A percentile compares a stretch with the other conserved stretches of the same genome.
phyloP scores from a whole-genome alignment of 768 basidiomycete genomes.

The Naganishia antarctica region DNA sequence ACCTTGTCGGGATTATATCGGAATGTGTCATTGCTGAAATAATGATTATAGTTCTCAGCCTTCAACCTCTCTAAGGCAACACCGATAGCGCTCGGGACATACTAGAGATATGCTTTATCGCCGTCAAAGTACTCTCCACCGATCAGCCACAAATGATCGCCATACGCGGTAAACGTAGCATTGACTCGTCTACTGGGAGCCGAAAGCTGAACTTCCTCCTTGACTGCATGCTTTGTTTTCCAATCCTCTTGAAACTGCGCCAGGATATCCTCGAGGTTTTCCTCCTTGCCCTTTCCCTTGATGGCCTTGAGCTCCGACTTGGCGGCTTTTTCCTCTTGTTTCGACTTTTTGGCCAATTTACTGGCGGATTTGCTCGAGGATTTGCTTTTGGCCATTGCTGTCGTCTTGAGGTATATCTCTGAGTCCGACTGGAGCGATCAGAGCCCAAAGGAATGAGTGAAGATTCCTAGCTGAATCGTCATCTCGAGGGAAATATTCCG shows the following conservation, averaged over 20 bases:
- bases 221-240: conserved; percentile 71
- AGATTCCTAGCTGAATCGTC: neutral
- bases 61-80: neutral
- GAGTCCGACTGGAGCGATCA: too few relatives aligned
- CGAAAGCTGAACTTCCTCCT: conserved; percentile 74
- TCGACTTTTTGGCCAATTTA: conserved; percentile 13
- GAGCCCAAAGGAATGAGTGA: neutral
- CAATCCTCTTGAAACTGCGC: conserved; percentile 67
- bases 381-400: conserved; percentile 6
- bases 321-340: conserved; percentile 32
- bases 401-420: too few relatives aligned
- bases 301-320: conserved; percentile 47
- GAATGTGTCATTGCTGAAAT: conserved; percentile 72
- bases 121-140: conserved; percentile 75
- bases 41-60: neutral
- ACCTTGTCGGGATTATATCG: conserved; percentile 74
- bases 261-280: conserved; percentile 75
- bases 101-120: conserved; percentile 60
- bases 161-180: conserved; percentile 73
- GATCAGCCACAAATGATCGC: conserved; percentile 66
- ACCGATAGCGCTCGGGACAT: neutral
- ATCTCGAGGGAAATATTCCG: neutral
- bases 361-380: conserved; percentile 15
- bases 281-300: conserved; percentile 52
- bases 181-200: conserved; percentile 79